Evolutionary conservation across 495 filamentous ascomycete genomes (phyloP).

Genomic region (Aspergillus ostianus): DNA sequence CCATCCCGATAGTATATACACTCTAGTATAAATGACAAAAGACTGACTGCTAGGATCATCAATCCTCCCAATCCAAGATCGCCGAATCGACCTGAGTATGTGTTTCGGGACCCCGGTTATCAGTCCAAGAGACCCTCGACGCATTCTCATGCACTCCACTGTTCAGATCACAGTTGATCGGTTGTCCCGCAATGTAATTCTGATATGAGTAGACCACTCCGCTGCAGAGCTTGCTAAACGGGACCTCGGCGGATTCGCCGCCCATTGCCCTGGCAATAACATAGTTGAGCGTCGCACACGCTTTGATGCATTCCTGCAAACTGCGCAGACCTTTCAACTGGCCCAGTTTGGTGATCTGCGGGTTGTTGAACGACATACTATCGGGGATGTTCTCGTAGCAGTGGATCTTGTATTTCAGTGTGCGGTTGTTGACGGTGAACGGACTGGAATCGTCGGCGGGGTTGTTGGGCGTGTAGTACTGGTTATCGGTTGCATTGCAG

Average conservation of each 20-base stretch:
- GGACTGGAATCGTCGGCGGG: not conserved
- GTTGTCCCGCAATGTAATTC: not conserved
- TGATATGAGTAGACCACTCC: not conserved
- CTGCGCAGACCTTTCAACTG: not conserved
- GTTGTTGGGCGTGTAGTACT: not conserved
- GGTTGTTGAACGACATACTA: not conserved
- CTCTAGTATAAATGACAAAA: too few species aligned
- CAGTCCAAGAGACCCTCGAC: not conserved
- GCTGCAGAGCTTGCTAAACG: not conserved
- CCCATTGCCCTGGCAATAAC: not conserved
- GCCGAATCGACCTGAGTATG: not conserved
- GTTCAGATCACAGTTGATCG: not conserved
- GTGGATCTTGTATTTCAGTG: not conserved
- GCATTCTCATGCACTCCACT: not conserved
- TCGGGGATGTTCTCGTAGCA: not conserved
- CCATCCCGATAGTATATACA: too few species aligned
- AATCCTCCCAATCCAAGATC: not conserved
- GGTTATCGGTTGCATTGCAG: not conserved
- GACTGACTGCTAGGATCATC: not conserved
- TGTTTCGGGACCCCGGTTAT: not conserved
- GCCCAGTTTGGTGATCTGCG: not conserved
- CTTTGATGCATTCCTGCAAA: not conserved
- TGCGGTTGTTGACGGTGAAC: not conserved
- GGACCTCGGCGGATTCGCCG: not conserved
- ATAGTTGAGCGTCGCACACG: not conserved